Evolutionary conservation across 1,284 basidiomycete species (phyloP).

Genomic region (Chondrostereum purpureum): DNA sequence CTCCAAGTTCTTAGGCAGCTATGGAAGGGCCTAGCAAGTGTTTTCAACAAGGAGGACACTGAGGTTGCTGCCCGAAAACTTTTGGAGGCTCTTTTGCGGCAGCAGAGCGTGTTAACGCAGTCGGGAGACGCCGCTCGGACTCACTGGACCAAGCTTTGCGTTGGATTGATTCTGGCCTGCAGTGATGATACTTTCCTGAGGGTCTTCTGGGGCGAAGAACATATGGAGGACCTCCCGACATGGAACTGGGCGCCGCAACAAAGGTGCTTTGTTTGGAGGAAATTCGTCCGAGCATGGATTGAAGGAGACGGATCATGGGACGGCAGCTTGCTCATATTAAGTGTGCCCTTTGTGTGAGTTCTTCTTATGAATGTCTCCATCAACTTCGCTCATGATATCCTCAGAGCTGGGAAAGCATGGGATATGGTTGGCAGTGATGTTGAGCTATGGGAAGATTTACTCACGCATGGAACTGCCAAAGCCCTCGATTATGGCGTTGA

Average conservation of each 20-base stretch:
- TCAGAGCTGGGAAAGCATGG: conserved; percentile 44
- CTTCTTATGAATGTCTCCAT: conserved; percentile 3
- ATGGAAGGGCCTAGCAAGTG: conserved; percentile 40
- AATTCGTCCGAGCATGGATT: conserved; percentile 48
- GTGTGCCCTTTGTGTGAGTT: conserved; percentile 56
- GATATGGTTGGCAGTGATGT: conserved; percentile 49
- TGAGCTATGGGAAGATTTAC: conserved; percentile 49
- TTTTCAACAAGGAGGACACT: conserved; percentile 37
- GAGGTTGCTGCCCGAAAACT: conserved; percentile 37
- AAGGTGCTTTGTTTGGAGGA: conserved; percentile 47
- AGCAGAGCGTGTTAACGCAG: conserved; percentile 41
- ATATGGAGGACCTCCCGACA: conserved; percentile 13
- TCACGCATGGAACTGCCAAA: conserved; percentile 42
- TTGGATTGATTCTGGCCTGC: conserved; percentile 35
- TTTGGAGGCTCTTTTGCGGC: conserved; percentile 39
- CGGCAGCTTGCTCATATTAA: conserved; percentile 46
- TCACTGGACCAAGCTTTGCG: conserved; percentile 56
- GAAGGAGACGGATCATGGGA: conserved; percentile 42
- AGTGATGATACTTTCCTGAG: conserved; percentile 39
- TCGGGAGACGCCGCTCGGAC: conserved; percentile 36
- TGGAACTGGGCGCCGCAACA: conserved; percentile 33
- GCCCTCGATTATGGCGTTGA: conserved; percentile 57
- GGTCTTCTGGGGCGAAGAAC: conserved; percentile 46
- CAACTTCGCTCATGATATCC: conserved; percentile 9
- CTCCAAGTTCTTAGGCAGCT: conserved; percentile 47